These are phyloP conservation scores for Microdochium paspali DNA, from an alignment of 2,329 filamentous ascomycete genomes.

Conservation along the genomic window DNA sequence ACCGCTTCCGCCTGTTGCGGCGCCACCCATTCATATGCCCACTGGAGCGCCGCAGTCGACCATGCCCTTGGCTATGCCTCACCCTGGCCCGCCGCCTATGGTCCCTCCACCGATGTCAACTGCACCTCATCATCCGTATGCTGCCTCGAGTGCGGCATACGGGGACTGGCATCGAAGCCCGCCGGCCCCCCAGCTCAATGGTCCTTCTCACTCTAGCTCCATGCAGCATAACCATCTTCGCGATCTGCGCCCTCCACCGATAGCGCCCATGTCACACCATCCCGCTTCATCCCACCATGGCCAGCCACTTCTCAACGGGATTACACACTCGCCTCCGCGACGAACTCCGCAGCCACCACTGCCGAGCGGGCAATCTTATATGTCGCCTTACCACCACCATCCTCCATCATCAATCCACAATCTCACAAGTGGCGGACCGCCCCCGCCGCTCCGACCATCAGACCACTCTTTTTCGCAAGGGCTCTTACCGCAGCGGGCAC, in stretches of 20 bases:
- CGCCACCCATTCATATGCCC: conserved; percentile 15
- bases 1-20: conserved; percentile 1
- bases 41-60: conserved; percentile 12
- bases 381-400: conserved; percentile 22
- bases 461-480: conserved; percentile 37
- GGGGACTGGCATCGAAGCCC: conserved; percentile 41
- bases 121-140: conserved; percentile 26
- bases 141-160: conserved; percentile 26
- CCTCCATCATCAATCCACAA: conserved; percentile 17
- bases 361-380: conserved; percentile 28
- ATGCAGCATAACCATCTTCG: conserved; percentile 25
- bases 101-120: conserved; percentile 23
- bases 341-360: conserved; percentile 28
- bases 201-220: conserved; percentile 19
- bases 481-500: conserved; percentile 28
- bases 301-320: conserved; percentile 31
- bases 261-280: conserved; percentile 29
- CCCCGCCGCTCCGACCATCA: conserved; percentile 27
- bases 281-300: conserved; percentile 32
- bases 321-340: conserved; percentile 39
- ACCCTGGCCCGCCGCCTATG: conserved; percentile 19
- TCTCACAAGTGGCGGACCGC: conserved; percentile 29
- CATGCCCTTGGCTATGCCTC: conserved; percentile 14
- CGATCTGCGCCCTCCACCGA: conserved; percentile 39
- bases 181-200: conserved; percentile 43